phyloP scores from a whole-genome alignment of 176 grass and related monocot genomes.

The Triticum dicoccoides region DNA sequence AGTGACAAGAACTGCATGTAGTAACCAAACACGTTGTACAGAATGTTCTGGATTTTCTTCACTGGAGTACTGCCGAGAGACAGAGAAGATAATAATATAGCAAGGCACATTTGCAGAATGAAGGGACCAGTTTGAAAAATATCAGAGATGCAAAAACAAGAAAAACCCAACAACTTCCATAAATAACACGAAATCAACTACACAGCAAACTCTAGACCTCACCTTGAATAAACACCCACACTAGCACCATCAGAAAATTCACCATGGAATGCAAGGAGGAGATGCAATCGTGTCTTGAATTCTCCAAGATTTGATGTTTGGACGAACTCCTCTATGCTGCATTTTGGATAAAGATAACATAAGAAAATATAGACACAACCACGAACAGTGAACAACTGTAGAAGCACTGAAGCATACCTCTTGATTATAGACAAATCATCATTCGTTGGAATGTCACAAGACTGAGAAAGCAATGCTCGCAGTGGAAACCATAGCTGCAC shows the following conservation, averaged over 20 bases:
- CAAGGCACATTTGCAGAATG: neutral
- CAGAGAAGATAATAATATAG: slow-evolving; percentile 7
- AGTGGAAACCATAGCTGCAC: slow-evolving; percentile 86
- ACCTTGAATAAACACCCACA: slow-evolving; percentile 68
- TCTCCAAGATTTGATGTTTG: slow-evolving; percentile 86
- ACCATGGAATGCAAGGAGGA: slow-evolving; percentile 76
- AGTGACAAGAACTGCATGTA: slow-evolving; percentile 79
- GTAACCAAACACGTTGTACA: slow-evolving; percentile 94
- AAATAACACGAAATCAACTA: neutral
- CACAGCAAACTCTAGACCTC: slow-evolving; percentile 8
- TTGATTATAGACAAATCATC: slow-evolving; percentile 53
- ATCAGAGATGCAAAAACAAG: neutral
- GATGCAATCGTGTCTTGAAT: slow-evolving; percentile 86
- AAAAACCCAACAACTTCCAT: neutral
- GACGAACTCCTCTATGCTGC: slow-evolving; percentile 86
- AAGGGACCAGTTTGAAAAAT: neutral
- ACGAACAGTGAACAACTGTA: slow-evolving; percentile 6
- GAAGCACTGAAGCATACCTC: slow-evolving; percentile 45
- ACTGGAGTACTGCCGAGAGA: slow-evolving; percentile 37
- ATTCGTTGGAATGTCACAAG: slow-evolving; percentile 28
- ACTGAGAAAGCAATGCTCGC: slow-evolving; percentile 60
- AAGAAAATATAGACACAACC: slow-evolving; percentile 16
- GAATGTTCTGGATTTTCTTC: slow-evolving; percentile 61
- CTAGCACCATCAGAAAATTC: slow-evolving; percentile 58
- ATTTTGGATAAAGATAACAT: slow-evolving; percentile 40